These are phyloP conservation scores for Anthracocystis walkeri DNA, from an alignment of 1,284 basidiomycete species.

Conservation along the genomic window DNA sequence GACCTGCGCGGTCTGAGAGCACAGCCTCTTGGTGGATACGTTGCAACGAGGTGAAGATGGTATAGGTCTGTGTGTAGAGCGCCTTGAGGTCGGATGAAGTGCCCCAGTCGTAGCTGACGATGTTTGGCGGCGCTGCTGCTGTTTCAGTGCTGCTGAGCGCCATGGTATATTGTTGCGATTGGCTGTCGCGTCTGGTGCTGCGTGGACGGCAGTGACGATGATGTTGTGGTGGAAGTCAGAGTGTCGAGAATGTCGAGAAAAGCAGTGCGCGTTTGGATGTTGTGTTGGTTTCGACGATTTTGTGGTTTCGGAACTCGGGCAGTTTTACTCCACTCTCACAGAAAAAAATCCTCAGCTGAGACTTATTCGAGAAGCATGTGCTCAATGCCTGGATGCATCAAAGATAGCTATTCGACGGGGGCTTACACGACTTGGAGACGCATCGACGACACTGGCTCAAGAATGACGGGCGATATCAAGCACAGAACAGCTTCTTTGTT, in stretches of 20 bases:
- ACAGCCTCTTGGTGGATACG: constrained; percentile 47
- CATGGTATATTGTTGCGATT: constrained; percentile 7
- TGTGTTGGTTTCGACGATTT: constrained; percentile 13
- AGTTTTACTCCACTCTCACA: constrained; percentile 10
- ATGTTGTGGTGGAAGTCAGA: not conserved
- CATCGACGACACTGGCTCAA: not conserved
- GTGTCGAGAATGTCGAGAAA: constrained; percentile 1
- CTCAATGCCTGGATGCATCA: no score
- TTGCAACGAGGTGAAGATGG: constrained; percentile 64
- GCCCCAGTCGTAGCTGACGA: constrained; percentile 55
- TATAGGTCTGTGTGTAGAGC: constrained; percentile 61
- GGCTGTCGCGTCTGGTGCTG: not conserved
- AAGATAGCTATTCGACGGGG: not conserved
- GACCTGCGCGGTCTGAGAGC: constrained; percentile 21
- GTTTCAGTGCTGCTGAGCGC: not conserved
- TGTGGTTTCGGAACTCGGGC: constrained; percentile 12
- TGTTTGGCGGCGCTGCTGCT: constrained; percentile 10
- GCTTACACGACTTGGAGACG: not conserved
- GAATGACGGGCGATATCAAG: no score
- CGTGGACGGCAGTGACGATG: not conserved
- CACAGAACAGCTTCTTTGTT: not conserved
- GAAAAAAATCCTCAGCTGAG: not conserved
- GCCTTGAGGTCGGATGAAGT: constrained; percentile 45
- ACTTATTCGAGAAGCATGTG: no score
- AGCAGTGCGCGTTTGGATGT: constrained; percentile 1